A percentile compares a stretch with the other conserved stretches of the same genome.
Evolutionary conservation across 2,329 filamentous ascomycete genomes (phyloP).

Genomic region (Fusarium camptoceras): DNA sequence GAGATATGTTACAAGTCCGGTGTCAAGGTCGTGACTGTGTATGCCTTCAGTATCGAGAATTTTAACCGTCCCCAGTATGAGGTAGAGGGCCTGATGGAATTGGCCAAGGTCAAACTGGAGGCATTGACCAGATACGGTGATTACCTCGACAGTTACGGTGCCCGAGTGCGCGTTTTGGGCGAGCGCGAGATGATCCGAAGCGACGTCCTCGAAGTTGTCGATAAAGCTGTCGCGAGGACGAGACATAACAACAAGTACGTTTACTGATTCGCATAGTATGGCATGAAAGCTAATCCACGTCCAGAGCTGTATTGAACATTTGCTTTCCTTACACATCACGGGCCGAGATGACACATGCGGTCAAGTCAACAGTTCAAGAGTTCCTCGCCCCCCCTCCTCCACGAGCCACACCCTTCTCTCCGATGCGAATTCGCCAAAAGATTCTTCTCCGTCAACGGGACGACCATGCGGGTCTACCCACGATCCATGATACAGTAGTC

Average conservation of each 20-base stretch:
- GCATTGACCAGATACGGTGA: constrained; percentile 95
- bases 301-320: constrained; percentile 79
- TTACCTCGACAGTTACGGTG: constrained; percentile 91
- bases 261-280: neutral
- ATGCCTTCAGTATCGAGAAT: constrained; percentile 99
- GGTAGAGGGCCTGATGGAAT: constrained; percentile 96
- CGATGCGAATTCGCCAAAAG: constrained; percentile 86
- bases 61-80: constrained; percentile 97
- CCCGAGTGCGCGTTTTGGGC: constrained; percentile 85
- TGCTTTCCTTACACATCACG: constrained; percentile 98
- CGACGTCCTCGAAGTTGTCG: constrained; percentile 89
- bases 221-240: constrained; percentile 87
- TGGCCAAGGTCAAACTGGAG: constrained; percentile 93
- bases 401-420: constrained; percentile 81
- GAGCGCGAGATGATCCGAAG: constrained; percentile 84
- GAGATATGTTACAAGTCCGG: constrained; percentile 99
- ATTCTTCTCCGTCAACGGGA: constrained; percentile 77
- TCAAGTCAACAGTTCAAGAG: constrained; percentile 87
- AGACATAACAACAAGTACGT: constrained; percentile 83
- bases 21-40: constrained; percentile 96
- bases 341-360: constrained; percentile 92
- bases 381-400: constrained; percentile 79
- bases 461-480: constrained; percentile 59
- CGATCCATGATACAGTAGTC: constrained; percentile 63
- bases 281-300: constrained; percentile 19